Evolutionary conservation across 2,329 filamentous ascomycete species (phyloP), one percentile per base, ranked within the genome.

Genomic region (Sclerotinia spermophila): DNA sequence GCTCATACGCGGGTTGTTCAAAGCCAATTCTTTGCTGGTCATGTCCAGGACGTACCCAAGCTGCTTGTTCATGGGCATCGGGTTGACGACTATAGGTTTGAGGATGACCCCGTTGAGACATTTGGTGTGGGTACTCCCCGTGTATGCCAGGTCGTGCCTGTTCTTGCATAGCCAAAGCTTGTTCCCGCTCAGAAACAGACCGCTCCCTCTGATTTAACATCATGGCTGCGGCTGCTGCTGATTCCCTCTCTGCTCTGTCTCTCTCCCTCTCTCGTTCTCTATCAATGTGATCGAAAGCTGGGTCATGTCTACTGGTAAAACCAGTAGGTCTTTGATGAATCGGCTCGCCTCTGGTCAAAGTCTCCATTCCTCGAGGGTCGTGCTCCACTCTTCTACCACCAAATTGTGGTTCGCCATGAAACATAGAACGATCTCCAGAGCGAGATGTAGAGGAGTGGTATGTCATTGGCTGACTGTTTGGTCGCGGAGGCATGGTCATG

Each of bases 241-340:
- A 24, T 75, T 71, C 77, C 76, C 76, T 51, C 70, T 71, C 70
- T 59, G 75, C 75, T 40, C 77, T 72, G 19, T 78, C 87, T 55
- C 30, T 33, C 51, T 71, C 70, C 59, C 72, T 70, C 56, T 76
- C 75, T 38, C 77, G 72, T 27, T 78, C 87, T 58, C 85, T 81
- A 64, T 82, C 84, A 30, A 88, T 86, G 70, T 89, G 86, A 73
- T 85, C 87, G 62, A 85, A 83, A 21, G 83, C 75, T 3, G 82
- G 80, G 71, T 73, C 74, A 35, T 76, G 75, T 61, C 76, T 73
- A 55, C 78, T 77, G n/a, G 75, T 74, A 45, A 76, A 78, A 24
- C 72, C 71, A 56, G 74, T 21, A 8, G 61, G 71, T 70, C 77
- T 73, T 45, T 65, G 71, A 64, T 79, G 79, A 30, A 61, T 30